Evolutionary conservation across 441 rosid genomes (phyloP), one percentile per base, ranked within the genome.

Genomic region (Gossypium davidsonii): DNA sequence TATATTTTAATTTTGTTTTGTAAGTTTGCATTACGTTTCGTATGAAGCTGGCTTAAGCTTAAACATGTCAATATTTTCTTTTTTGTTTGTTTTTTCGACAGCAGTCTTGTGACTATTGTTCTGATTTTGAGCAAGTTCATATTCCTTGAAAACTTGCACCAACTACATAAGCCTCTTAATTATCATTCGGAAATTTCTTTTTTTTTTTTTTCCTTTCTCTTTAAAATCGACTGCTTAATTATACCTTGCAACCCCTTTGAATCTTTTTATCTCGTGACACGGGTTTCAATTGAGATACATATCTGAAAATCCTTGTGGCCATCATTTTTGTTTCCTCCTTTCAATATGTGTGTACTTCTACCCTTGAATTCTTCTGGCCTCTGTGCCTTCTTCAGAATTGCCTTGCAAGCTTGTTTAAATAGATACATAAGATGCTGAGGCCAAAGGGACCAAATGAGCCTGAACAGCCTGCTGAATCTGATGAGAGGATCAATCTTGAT

Each of bases 321-420:
- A 85, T 89, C 90, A 83, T 87, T 91, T 31, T 51, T 57, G 90
- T 82, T 90, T 87, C 90, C 85, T 81, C 91, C 97, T 89, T 87
- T 87, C 76, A 64, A 64, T 63, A 73, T 73, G 71, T 73, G 52
- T 73, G 11, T 52, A 34, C 76, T 31, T 58, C 74, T 72, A 64
- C 76, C 89, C 84, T 59, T 89, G 89, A 84, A 83, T 85, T 88
- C 91, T 90, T 90, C 90, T 87, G 88, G 98, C 92, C 85, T 84
- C 99, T 86, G 88, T 94, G 86, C 89, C 86, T 84, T 83, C 87
- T 89, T 83, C 98, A 88, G 90, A 90, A 90, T 87, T 85, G 87
- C 91, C 80, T 79, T 77, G 92, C 89, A 82, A 92, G 92, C 94
- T 75, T 90, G 81, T 82, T 87, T 87, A 81, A 77, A 82, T 89